phyloP scores from a whole-genome alignment of 1,284 basidiomycete species.

The Albatrellus sp. region DNA sequence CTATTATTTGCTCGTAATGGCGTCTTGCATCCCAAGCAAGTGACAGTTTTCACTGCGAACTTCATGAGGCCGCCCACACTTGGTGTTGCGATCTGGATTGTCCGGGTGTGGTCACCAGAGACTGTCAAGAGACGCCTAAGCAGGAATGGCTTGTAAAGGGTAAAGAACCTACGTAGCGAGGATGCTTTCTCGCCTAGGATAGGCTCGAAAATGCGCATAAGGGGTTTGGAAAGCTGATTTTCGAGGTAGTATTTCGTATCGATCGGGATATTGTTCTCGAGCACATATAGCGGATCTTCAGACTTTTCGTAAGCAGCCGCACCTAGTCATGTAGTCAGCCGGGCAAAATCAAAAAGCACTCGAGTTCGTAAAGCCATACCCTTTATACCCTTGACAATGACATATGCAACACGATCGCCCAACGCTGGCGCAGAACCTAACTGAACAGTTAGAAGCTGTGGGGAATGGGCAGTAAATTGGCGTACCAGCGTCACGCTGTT shows the following conservation, averaged over 20 bases:
- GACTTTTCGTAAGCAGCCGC: conserved; percentile 98
- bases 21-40: conserved; percentile 90
- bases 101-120: conserved; percentile 85
- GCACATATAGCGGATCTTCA: conserved; percentile 89
- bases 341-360: background rate
- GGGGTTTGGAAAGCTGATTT: conserved; percentile 89
- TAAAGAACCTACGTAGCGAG: conserved; percentile 54
- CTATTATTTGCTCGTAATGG: conserved; percentile 65
- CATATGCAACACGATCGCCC: conserved; percentile 94
- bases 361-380: conserved; percentile 28
- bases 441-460: background rate
- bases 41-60: conserved; percentile 88
- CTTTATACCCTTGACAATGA: conserved; percentile 92
- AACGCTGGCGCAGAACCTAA: conserved; percentile 81
- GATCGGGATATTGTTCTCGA: conserved; percentile 93
- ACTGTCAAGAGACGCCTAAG: conserved; percentile 36
- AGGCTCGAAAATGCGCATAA: conserved; percentile 96
- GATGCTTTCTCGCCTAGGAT: conserved; percentile 84
- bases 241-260: conserved; percentile 96
- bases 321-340: conserved; percentile 31
- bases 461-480: background rate
- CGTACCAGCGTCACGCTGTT: conserved; percentile 79
- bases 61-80: conserved; percentile 94
- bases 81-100: conserved; percentile 89
- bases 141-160: background rate